Evolutionary conservation across 805 yeast genomes (phyloP), one percentile per base, ranked within the genome.

Genomic region (Sporopachydermia lactativora): DNA sequence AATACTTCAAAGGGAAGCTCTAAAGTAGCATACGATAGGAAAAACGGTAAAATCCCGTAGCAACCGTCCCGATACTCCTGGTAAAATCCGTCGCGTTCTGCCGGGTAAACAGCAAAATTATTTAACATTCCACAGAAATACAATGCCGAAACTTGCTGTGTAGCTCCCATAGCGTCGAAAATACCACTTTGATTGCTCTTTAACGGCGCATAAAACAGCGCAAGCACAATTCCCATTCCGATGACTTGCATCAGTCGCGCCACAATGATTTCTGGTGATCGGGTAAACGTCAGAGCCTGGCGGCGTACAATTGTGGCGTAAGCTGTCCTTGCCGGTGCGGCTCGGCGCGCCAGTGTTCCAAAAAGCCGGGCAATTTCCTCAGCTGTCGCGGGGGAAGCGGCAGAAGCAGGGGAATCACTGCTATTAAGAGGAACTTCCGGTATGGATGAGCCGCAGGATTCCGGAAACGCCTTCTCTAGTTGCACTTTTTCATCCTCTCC

Each of bases 81-180:
- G 54, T 81, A 83, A 52, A 85, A 85, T 37, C 77, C 71, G 48
- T 77, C 70, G 45, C 88, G 63, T 49, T 83, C 92, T 11, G 60
- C 56, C 2, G 95, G 94, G 52, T 78, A 85, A 13, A 81, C 66
- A 1, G 88, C 71, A 52, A 84, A 64, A 55, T 83, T 84, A 50
- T 79, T 81, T 42, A 85, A 66, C 69, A 84, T 72, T 1, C 95
- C 95, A 38, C 77, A 75, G 54, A 76, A 85, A 52, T 80, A 84
- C 40, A 84, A 54, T 19, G 84, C 75, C 16, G 79, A 62, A 3
- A 78, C 69, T 51, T 81, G 82, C 55, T 85, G 95, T 2, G 80
- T 68, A 39, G 84, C 59, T 3, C 95, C 95, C 14, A 85, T 57
- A 47, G 94, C 62, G 55, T 83, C 73, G 43, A 66, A 66, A 19